Evolutionary conservation across 2,329 filamentous ascomycete genomes (phyloP), one percentile per base, ranked within the genome.

Genomic region (Fusarium brevicatenulatum): DNA sequence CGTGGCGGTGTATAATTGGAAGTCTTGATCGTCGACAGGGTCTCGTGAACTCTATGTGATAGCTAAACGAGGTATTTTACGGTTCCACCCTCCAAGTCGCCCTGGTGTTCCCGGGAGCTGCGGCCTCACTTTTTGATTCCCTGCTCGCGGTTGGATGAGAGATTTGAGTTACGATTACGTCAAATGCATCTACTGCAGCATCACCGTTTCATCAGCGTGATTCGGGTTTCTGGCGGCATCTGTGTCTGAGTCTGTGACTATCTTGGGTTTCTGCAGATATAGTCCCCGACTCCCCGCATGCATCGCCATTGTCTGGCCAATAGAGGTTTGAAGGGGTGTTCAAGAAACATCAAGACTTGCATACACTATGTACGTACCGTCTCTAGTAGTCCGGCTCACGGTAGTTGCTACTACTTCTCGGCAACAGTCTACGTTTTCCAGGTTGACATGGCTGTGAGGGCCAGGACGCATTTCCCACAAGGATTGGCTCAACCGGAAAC

Each of bases 131-230:
- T 21, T 37, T 25, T 16, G 9, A 37, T 10, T 9, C 13, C 19
- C 34, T 18, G 7, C 1, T 21, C 19, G 7, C 10, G 0, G 32
- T 5, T 4, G 11, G 0, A 5, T 37, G 9, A 21, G 4, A 19
- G 3, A n/a, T 16, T 39, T n/a, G 9, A 9, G 28, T 16, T 15
- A 9, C 2, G 1, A 36, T 12, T 28, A 21, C 15, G 4, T 37
- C 23, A 21, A 37, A 4, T 0, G 0, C 19, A 25, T 0, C 4
- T 28, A 2, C 9, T 39, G 4, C 4, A n/a, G 9, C 19, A 53
- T 28, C 34, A 18, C 2, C 0, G 8, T n/a, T 0, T 40, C 15
- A 2, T 18, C 34, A 18, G 19, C 23, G 37, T 3, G 15, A 13
- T 7, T 2, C 10, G 15, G 5, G 2, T 12, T 28, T 28, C 13